A percentile compares a stretch with the other conserved stretches of the same genome.
phyloP scores from a whole-genome alignment of 257 asterid genomes.

The Oldenlandia corymbosa region DNA sequence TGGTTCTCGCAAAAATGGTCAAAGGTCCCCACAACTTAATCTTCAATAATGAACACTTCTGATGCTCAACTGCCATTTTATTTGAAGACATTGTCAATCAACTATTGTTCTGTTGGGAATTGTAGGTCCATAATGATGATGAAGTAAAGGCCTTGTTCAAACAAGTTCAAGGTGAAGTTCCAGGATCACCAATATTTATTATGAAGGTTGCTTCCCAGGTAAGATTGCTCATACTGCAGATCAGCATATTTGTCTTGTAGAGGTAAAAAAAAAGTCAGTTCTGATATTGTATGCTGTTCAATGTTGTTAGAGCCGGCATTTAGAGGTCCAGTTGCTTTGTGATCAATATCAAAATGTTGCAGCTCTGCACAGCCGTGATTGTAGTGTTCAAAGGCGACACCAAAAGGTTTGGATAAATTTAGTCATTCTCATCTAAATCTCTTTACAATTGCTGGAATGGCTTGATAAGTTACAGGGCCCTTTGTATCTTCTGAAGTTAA shows the following conservation, averaged over 20 bases:
- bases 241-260: background rate
- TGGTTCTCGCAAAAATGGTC: background rate
- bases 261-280: conserved; percentile 14
- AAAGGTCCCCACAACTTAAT: background rate
- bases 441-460: background rate
- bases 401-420: conserved; percentile 59
- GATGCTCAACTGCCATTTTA: conserved; percentile 1
- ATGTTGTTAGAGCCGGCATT: conserved; percentile 87
- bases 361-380: conserved; percentile 99
- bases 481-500: background rate
- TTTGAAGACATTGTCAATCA: background rate
- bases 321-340: conserved; percentile 95
- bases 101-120: conserved; percentile 14
- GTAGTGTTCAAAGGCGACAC: conserved; percentile 98
- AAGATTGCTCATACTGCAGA: conserved; percentile 22
- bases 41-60: background rate
- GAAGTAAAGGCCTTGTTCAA: conserved; percentile 94
- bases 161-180: conserved; percentile 99
- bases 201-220: conserved; percentile 99
- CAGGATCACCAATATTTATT: conserved; percentile 96
- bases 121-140: conserved; percentile 89
- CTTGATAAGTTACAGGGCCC: background rate
- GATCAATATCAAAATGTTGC: conserved; percentile 96
- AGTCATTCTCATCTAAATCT: background rate
- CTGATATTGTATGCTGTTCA: conserved; percentile 20